A percentile compares a stretch with the other conserved stretches of the same genome.
These are phyloP conservation scores for Crassisporium funariophilum DNA, from an alignment of 768 basidiomycete genomes.

Conservation along the genomic window DNA sequence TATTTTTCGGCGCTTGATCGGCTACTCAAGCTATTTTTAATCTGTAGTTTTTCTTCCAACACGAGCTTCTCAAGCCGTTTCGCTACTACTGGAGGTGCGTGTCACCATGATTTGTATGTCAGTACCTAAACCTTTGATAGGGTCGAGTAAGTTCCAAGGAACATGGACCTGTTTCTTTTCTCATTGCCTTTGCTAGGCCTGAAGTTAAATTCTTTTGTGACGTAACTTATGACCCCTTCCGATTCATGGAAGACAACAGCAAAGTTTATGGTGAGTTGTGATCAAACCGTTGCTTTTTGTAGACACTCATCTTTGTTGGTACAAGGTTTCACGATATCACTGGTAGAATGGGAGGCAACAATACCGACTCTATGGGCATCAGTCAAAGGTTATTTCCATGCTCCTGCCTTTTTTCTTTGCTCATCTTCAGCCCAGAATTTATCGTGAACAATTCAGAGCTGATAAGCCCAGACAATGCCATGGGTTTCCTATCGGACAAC, in stretches of 20 bases:
- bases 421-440: conserved; percentile 54
- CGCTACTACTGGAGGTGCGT: conserved; percentile 80
- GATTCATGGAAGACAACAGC: conserved; percentile 71
- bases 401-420: conserved; percentile 4
- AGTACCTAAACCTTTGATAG: conserved; percentile 33
- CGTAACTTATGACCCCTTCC: conserved; percentile 78
- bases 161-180: neutral
- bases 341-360: conserved; percentile 78
- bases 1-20: neutral
- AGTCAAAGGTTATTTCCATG: conserved; percentile 55
- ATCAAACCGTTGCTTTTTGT: neutral
- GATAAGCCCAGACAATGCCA: conserved; percentile 63
- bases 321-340: conserved; percentile 75
- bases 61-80: conserved; percentile 73
- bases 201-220: conserved; percentile 79
- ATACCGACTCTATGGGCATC: conserved; percentile 80
- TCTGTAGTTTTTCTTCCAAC: conserved; percentile 77
- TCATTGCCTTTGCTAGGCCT: conserved; percentile 47
- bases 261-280: conserved; percentile 43
- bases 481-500: conserved; percentile 75
- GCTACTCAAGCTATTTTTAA: neutral
- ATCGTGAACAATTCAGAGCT: conserved; percentile 61
- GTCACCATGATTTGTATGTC: neutral
- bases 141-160: conserved; percentile 61
- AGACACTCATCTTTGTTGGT: neutral